Conservation (phyloP, 2,329 filamentous ascomycete species). For the Paecilomyces sp. region DNA sequence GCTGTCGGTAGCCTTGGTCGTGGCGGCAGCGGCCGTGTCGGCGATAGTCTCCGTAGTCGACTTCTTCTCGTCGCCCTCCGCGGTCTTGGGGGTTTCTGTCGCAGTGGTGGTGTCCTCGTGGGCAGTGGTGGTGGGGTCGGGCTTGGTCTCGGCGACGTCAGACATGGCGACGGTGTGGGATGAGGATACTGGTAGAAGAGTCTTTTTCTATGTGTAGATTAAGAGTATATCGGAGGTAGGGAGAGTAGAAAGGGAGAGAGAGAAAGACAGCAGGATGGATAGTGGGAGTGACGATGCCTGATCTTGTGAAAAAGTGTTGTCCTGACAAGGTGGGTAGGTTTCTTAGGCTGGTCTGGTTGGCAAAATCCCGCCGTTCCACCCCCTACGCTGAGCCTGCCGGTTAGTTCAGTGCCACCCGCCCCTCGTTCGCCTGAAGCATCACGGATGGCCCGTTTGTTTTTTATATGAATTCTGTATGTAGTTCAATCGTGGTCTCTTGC, state of each 20-base stretch:
- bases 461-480: neutral
- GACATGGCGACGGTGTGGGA: conserved; percentile 26
- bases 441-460: neutral
- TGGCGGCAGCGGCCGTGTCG: conserved; percentile 29
- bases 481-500: neutral
- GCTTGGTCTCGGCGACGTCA: conserved; percentile 36
- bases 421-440: neutral
- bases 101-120: conserved; percentile 23
- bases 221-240: conserved; percentile 2
- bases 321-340: conserved; percentile 15
- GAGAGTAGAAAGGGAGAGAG: neutral
- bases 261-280: neutral
- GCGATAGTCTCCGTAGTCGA: conserved; percentile 17
- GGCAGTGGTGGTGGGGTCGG: conserved; percentile 35
- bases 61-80: conserved; percentile 23
- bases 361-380: conserved; percentile 7
- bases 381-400: conserved; percentile 1
- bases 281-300: neutral
- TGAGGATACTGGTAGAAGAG: neutral
- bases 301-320: neutral
- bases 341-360: conserved; percentile 9
- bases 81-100: conserved; percentile 18
- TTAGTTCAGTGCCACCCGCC: conserved; percentile 13
- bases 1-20: conserved; percentile 40
- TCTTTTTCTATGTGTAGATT: neutral